Percentiles rank a stretch among this genome's conserved stretches.
phyloP scores from a whole-genome alignment of 257 asterid species.

The Gardenia jasminoides region DNA sequence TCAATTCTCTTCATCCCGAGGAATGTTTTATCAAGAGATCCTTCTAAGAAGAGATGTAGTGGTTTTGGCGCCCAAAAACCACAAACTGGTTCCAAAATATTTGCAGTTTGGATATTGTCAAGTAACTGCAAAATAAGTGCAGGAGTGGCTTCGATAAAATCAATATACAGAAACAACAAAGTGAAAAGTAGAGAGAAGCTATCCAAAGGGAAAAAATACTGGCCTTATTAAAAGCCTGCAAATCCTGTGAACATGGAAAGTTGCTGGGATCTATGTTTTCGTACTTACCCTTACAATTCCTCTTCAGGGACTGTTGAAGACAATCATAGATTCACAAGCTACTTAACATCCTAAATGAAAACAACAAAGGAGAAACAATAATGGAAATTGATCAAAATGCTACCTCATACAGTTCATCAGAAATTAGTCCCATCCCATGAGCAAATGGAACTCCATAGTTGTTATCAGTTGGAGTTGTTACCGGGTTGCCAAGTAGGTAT shows the following conservation, averaged over 20 bases:
- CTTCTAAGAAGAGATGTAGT: constrained; percentile 3
- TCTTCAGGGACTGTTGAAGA: constrained; percentile 20
- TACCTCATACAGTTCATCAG: constrained; percentile 44
- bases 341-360: no score
- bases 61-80: constrained; percentile 4
- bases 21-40: constrained; percentile 22
- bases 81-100: constrained; percentile 25
- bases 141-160: not conserved
- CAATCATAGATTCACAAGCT: not conserved
- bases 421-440: constrained; percentile 41
- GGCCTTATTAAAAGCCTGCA: constrained; percentile 22
- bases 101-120: constrained; percentile 5
- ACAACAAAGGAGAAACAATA: not conserved
- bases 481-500: constrained; percentile 30
- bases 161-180: not conserved
- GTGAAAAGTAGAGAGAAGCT: no score
- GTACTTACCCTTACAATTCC: constrained; percentile 24
- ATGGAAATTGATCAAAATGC: not conserved
- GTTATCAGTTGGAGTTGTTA: constrained; percentile 20
- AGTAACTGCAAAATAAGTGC: constrained; percentile 17
- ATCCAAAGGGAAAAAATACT: not conserved
- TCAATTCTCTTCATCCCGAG: constrained; percentile 1
- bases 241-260: constrained; percentile 9
- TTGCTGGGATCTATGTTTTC: constrained; percentile 8
- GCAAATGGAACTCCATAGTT: constrained; percentile 37